Conservation (phyloP, 257 asterid genomes). For the Plectranthus barbatus region DNA sequence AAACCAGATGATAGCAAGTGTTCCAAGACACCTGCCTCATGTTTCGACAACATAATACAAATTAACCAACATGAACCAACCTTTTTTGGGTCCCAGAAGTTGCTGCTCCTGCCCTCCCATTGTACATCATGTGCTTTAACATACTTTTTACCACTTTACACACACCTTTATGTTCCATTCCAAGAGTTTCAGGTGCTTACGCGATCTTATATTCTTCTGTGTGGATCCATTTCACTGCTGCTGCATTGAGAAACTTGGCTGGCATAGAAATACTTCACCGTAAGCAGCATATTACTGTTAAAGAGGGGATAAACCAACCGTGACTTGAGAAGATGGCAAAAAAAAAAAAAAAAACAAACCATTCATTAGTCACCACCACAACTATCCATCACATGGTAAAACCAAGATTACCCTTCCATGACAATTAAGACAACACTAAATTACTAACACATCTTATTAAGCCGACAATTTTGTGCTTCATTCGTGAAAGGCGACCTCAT, state of each 20-base stretch:
- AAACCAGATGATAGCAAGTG: neutral
- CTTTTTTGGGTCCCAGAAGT: constrained; percentile 12
- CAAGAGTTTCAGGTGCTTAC: constrained; percentile 10
- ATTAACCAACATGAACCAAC: neutral
- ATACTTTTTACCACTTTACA: neutral
- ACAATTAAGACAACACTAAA: constrained; percentile 5
- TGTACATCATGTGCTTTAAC: neutral
- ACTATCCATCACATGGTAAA: neutral
- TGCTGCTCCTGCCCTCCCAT: neutral
- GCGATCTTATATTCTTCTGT: neutral
- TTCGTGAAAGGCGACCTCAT: constrained; percentile 14
- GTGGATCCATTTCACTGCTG: neutral
- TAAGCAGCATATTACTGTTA: neutral
- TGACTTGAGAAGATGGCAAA: constrained; percentile 8
- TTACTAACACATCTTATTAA: neutral
- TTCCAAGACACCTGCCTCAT: neutral
- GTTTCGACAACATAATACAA: constrained; percentile 13
- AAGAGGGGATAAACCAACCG: neutral
- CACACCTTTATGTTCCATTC: constrained; percentile 10
- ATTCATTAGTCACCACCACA: too few relatives aligned
- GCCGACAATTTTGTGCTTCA: constrained; percentile 15
- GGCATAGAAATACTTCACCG: neutral
- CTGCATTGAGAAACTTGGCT: neutral
- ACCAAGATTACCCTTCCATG: constrained; percentile 6
- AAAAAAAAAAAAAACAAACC: too few relatives aligned